A percentile compares a stretch with the other conserved stretches of the same genome.
Conservation (phyloP, 2,329 filamentous ascomycete genomes). For the Fusarium liriodendri region DNA sequence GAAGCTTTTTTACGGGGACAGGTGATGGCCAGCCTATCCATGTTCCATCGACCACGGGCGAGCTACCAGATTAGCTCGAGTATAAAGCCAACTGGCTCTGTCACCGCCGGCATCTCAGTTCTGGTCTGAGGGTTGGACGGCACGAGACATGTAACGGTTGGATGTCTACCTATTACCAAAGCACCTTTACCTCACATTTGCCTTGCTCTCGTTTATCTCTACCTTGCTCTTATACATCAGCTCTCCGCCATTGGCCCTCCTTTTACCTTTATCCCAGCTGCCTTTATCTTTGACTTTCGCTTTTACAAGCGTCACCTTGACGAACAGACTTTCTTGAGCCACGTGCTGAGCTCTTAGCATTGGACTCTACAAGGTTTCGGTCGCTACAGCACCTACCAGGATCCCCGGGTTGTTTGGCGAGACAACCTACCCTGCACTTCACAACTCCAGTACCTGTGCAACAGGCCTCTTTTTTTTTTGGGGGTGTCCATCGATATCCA, state of each 20-base stretch:
- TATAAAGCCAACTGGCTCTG: conserved; percentile 56
- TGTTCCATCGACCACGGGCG: conserved; percentile 27
- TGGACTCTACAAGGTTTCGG: not conserved
- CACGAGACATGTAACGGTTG: conserved; percentile 56
- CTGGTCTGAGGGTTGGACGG: conserved; percentile 52
- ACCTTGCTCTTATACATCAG: not conserved
- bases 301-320: not conserved
- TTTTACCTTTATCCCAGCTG: not conserved
- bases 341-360: not conserved
- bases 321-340: not conserved
- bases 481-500: not conserved
- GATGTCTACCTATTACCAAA: conserved; percentile 49
- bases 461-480: conserved; percentile 1
- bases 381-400: not conserved
- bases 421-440: conserved; percentile 26
- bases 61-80: conserved; percentile 34
- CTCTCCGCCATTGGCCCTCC: conserved; percentile 15
- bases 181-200: conserved; percentile 39
- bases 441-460: not conserved
- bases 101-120: conserved; percentile 43
- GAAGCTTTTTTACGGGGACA: conserved; percentile 16
- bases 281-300: not conserved
- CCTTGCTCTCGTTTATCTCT: conserved; percentile 15
- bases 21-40: not conserved
- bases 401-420: not conserved